A percentile compares a stretch with the other conserved stretches of the same genome.
Conservation (phyloP, 1,284 basidiomycete species). For the Sanguinoderma infundibulare region DNA sequence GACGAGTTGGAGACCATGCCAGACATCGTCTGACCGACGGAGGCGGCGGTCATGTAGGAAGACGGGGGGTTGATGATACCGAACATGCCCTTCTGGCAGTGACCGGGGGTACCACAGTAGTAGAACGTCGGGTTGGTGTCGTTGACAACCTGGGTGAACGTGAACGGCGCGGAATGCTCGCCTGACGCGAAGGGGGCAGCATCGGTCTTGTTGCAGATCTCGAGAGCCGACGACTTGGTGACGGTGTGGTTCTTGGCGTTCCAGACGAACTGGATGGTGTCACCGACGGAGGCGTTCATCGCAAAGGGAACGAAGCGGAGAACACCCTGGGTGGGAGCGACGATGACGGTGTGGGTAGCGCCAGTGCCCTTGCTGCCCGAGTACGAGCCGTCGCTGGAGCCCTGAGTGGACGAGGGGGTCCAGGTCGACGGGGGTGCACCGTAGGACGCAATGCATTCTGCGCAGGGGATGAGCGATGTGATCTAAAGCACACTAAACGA, state of each 20-base stretch:
- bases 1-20: slow-evolving; percentile 53
- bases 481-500: neutral
- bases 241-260: slow-evolving; percentile 77
- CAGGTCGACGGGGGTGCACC: slow-evolving; percentile 47
- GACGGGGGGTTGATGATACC: slow-evolving; percentile 76
- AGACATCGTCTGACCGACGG: slow-evolving; percentile 56
- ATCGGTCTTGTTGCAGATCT: slow-evolving; percentile 70
- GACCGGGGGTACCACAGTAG: slow-evolving; percentile 69
- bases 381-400: slow-evolving; percentile 14
- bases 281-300: slow-evolving; percentile 73
- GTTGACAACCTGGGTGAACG: slow-evolving; percentile 73
- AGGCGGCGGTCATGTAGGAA: slow-evolving; percentile 43
- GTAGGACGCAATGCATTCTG: slow-evolving; percentile 70
- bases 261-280: slow-evolving; percentile 78
- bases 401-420: slow-evolving; percentile 18
- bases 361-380: slow-evolving; percentile 48
- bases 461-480: slow-evolving; percentile 7
- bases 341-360: slow-evolving; percentile 73
- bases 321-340: slow-evolving; percentile 76
- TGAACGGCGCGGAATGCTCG: slow-evolving; percentile 62
- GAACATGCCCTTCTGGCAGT: slow-evolving; percentile 81
- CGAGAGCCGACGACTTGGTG: slow-evolving; percentile 69
- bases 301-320: slow-evolving; percentile 76
- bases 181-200: slow-evolving; percentile 68
- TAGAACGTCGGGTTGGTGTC: slow-evolving; percentile 71